Base-by-base conservation (phyloP, 768 basidiomycete genomes). In the Dacryopinax primogenitus region DNA sequence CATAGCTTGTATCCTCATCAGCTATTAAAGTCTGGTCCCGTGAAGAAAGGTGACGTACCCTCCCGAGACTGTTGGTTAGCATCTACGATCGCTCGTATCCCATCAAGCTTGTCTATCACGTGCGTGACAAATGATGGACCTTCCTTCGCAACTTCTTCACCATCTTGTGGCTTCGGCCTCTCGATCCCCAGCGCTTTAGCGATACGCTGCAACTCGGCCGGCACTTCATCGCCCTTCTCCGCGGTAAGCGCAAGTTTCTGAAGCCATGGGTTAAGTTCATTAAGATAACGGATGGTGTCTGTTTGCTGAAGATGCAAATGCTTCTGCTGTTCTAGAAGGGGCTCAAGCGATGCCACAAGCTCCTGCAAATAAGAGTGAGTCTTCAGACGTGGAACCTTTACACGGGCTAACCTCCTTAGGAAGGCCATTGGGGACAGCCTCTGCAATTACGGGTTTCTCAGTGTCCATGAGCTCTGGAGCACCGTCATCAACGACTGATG, bases 211-310 rank as follows among this genome's bases (percentile, higher is more conserved):
- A 58, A 15, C 15, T 58, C 51, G 21, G 51, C 12, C 9, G 51
- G 51, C 26, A 58, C 13, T 21, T 58, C 51, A 21, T 58, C 51
- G 9, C 51, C 51, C 30, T 58, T 58, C 32, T 58, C 51, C 9
- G 51, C 26, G 26, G 51, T 58, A 4, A 58, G 51, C 23, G 51
- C 51, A 32, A 58, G 51, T 18, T 58, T 58, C 51, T 58, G 51
- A 6, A 58, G 51, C 51, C 51, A 58, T 13, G 51, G 51, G 70
- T 90, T 90, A 36, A 90, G 78, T 70, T 90, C 87, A 67, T 87
- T 86, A 34, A 91, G 79, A 72, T 90, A 90, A 23, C 88, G 82
- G 66, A 86, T 83, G 67, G 82, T 87, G 68, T 90, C 89, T 3
- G 80, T 79, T 71, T 89, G 87, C 70, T 87, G 86, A 15, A 58